Base-by-base conservation (phyloP, 1,139 yeast species). In the Debaryomyces coudertii region DNA sequence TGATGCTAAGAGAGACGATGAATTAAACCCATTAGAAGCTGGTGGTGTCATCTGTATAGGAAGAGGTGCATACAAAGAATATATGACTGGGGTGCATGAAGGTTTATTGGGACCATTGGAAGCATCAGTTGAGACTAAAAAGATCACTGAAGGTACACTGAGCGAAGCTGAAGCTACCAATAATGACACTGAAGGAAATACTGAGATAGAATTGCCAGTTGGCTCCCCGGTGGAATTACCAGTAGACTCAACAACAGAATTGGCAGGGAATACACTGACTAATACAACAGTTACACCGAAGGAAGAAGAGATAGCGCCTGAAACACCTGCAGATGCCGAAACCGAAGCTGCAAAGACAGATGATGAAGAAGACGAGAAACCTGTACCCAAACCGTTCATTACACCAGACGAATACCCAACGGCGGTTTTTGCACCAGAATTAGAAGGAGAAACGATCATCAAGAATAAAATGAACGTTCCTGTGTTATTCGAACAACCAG, bases 31-130 rank as follows among this genome's bases (percentile, higher is more conserved):
- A 6, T 58, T 63, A 7, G 64, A 72, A 24, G 80, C 85, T 7
- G 97, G 97, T 16, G 99, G 99, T 42, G 85, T 90, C 11, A 79
- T 95, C 20, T 89, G 97, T 63, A 71, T 95, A 27, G 99, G 99
- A 2, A 78, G 99, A 62, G 99, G 99, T 47, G 93, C 98, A 0
- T 93, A 82, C 65, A 93, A 92, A 64, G 99, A 95, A 70, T 95
- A 89, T 61, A 65, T 95, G 47, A 79, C 81, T 43, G 99, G 99
- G 6, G 65, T 95, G 7, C 97, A 93, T 58, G 99, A 95, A 68
- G 99, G 99, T 7, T 76, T 95, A 61, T 69, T 95, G 43, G 99
- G 99, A 0, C 98, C 98, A 2, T 70, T 92, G 49, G 90, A 85
- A 24, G 77, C 77, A 47, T 95, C 96, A 2, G 69, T 64, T 23